Conservation (phyloP, 2,329 filamentous ascomycete genomes). For the Coniella vitis region DNA sequence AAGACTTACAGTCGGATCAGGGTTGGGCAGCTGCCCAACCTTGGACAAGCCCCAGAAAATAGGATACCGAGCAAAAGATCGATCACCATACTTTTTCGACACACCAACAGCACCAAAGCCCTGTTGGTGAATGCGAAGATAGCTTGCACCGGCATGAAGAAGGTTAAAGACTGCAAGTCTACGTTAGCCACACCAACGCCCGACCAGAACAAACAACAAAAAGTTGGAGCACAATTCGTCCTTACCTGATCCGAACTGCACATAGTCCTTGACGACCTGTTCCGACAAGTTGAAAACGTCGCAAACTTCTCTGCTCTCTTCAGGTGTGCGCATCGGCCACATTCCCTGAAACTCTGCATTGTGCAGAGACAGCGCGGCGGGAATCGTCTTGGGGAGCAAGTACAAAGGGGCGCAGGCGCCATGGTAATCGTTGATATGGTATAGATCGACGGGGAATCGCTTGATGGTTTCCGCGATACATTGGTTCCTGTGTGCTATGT, state of each 20-base stretch:
- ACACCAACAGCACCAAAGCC: slow-evolving; percentile 64
- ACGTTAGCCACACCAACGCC: too few relatives aligned
- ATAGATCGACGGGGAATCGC: slow-evolving; percentile 43
- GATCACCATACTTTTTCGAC: slow-evolving; percentile 61
- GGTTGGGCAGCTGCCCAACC: slow-evolving; percentile 59
- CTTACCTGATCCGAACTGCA: slow-evolving; percentile 52
- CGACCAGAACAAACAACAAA: slow-evolving; percentile 36
- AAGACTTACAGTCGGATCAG: slow-evolving; percentile 44
- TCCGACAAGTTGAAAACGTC: slow-evolving; percentile 53
- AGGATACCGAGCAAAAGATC: slow-evolving; percentile 58
- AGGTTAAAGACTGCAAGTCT: slow-evolving; percentile 51
- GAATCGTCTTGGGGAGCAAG: slow-evolving; percentile 52
- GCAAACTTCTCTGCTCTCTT: slow-evolving; percentile 56
- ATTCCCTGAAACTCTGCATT: slow-evolving; percentile 63
- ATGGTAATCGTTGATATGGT: slow-evolving; percentile 33
- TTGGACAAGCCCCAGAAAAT: slow-evolving; percentile 62
- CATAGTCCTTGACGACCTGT: slow-evolving; percentile 49
- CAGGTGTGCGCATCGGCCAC: slow-evolving; percentile 57
- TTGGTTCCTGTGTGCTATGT: slow-evolving; percentile 54
- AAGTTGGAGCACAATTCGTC: slow-evolving; percentile 37
- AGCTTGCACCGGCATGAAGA: slow-evolving; percentile 59
- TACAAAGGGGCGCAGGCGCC: slow-evolving; percentile 50
- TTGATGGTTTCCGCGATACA: slow-evolving; percentile 58
- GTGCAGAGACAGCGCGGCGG: slow-evolving; percentile 56
- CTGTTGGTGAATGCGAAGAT: slow-evolving; percentile 59